Conservation (phyloP, 1,139 yeast genomes). For the Taiozyma sp. region DNA sequence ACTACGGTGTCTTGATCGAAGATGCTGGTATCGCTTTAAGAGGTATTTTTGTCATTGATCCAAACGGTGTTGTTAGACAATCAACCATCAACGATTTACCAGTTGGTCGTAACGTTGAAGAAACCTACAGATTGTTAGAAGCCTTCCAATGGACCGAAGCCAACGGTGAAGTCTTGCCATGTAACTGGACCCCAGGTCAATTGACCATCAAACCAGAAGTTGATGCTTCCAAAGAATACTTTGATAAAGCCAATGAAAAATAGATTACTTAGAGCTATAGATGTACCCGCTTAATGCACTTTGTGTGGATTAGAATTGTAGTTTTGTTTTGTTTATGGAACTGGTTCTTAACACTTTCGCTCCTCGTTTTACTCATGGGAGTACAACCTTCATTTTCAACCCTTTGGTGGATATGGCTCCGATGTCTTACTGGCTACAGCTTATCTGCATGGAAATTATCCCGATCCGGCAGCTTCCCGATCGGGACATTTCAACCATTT, state of each 20-base stretch:
- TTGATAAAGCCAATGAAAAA: constrained; percentile 48
- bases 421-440: neutral
- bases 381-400: too few species aligned
- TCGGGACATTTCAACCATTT: neutral
- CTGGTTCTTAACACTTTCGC: too few species aligned
- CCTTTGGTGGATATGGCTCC: neutral
- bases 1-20: constrained; percentile 95
- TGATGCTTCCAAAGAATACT: constrained; percentile 78
- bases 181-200: constrained; percentile 98
- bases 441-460: neutral
- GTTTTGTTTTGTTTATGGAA: neutral
- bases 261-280: neutral
- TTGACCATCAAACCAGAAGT: constrained; percentile 92
- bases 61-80: constrained; percentile 92
- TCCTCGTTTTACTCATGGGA: too few species aligned
- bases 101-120: constrained; percentile 98
- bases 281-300: constrained; percentile 3
- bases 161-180: constrained; percentile 98
- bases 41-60: constrained; percentile 97
- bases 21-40: constrained; percentile 96
- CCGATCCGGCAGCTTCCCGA: neutral
- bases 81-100: constrained; percentile 96
- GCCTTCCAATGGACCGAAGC: constrained; percentile 99
- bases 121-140: constrained; percentile 93
- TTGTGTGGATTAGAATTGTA: neutral